These are phyloP conservation scores for Ceratobasidium sp. DNA, from an alignment of 1,284 basidiomycete genomes.

Conservation along the genomic window DNA sequence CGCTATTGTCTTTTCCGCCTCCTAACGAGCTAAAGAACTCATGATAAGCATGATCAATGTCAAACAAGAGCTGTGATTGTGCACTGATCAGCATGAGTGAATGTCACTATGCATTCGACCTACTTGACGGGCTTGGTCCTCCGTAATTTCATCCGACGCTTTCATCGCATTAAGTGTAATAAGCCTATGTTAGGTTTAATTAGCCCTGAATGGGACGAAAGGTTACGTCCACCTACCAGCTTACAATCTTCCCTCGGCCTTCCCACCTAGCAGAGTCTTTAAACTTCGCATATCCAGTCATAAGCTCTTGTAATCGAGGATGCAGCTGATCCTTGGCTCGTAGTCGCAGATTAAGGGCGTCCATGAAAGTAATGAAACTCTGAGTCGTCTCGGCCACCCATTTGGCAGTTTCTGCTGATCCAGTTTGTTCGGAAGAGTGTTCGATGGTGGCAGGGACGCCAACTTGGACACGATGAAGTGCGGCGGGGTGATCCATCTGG, in stretches of 20 bases:
- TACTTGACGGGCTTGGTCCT: constrained; percentile 95
- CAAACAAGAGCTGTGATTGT: constrained; percentile 84
- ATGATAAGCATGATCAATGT: constrained; percentile 96
- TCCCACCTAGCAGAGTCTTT: constrained; percentile 96
- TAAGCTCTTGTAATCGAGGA: constrained; percentile 93
- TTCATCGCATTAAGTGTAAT: constrained; percentile 98
- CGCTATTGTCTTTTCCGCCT: constrained; percentile 56
- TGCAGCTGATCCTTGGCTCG: constrained; percentile 98
- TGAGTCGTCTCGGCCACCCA: constrained; percentile 99
- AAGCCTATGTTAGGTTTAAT: constrained; percentile 69
- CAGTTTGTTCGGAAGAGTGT: constrained; percentile 81
- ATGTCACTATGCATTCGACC: constrained; percentile 47
- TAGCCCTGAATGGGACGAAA: constrained; percentile 5
- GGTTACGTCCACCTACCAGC: constrained; percentile 75
- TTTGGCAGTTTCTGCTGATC: constrained; percentile 86
- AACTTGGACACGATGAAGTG: constrained; percentile 88
- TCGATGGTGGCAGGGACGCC: constrained; percentile 98
- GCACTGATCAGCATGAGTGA: not conserved
- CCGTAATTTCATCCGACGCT: constrained; percentile 95
- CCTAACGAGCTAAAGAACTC: constrained; percentile 94
- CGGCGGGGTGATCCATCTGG: constrained; percentile 96
- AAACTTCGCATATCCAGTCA: constrained; percentile 92
- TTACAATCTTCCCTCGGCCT: constrained; percentile 91
- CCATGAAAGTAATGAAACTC: constrained; percentile 99
- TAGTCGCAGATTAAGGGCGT: constrained; percentile 92